phyloP scores from a whole-genome alignment of 108 stramenopile species.

The Cyclostephanos invisitatus region DNA sequence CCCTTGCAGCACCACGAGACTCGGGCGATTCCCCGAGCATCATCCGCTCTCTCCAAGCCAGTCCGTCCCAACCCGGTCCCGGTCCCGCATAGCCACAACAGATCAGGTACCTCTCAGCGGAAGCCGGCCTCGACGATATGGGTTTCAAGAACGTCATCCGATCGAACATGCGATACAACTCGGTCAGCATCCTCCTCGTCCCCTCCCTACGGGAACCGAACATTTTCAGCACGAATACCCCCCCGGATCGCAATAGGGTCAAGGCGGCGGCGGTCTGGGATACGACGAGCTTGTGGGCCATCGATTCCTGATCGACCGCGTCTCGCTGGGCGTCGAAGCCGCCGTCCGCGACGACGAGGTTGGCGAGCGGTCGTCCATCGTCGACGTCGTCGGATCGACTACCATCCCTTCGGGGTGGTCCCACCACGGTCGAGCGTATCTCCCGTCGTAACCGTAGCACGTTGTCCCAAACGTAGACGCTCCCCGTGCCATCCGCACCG shows the following conservation, averaged over 20 bases:
- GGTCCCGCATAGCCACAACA: slow-evolving; percentile 60
- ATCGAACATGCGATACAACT: slow-evolving; percentile 46
- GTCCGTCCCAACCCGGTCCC: slow-evolving; percentile 48
- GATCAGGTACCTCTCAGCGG: slow-evolving; percentile 83
- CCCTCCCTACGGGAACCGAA: slow-evolving; percentile 71
- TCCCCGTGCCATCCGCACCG: slow-evolving; percentile 80
- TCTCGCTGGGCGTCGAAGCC: slow-evolving; percentile 90
- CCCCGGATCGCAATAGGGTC: slow-evolving; percentile 56
- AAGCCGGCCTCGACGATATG: slow-evolving; percentile 82
- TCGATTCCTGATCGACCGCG: slow-evolving; percentile 72
- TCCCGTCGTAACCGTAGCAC: slow-evolving; percentile 49
- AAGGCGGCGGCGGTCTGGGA: slow-evolving; percentile 81
- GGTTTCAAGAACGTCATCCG: slow-evolving; percentile 68
- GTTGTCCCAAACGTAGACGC: slow-evolving; percentile 86
- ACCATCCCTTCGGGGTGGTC: too few relatives aligned
- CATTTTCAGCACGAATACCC: slow-evolving; percentile 73
- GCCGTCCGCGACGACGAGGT: slow-evolving; percentile 86
- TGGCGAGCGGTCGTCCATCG: slow-evolving; percentile 26
- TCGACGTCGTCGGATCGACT: background rate
- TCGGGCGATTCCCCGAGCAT: slow-evolving; percentile 9
- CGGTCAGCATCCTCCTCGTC: slow-evolving; percentile 46
- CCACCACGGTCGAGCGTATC: slow-evolving; percentile 13
- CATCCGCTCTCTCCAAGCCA: slow-evolving; percentile 58
- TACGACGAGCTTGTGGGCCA: slow-evolving; percentile 70
- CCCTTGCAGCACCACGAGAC: background rate